Evolutionary conservation across 1,284 basidiomycete genomes (phyloP).

Genomic region (Boletellus deceptivus): DNA sequence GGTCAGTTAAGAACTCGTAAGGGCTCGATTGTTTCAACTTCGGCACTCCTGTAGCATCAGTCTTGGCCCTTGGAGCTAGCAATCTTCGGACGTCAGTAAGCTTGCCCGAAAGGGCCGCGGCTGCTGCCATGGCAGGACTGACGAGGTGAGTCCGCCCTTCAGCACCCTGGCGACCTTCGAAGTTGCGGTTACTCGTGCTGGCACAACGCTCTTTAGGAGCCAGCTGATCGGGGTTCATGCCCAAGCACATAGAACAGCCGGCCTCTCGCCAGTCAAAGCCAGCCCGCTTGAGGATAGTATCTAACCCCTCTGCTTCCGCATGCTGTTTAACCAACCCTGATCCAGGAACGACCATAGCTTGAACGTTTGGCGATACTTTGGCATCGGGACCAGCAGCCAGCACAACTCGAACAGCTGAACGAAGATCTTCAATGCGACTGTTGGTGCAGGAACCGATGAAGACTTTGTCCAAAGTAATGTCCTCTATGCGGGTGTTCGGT

Average conservation of each 20-base stretch:
- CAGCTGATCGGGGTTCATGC: constrained; percentile 97
- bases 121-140: constrained; percentile 95
- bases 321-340: constrained; percentile 95
- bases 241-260: constrained; percentile 97
- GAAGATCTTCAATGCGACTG: constrained; percentile 93
- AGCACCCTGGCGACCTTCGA: constrained; percentile 77
- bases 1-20: constrained; percentile 76
- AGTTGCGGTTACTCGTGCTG: constrained; percentile 96
- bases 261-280: constrained; percentile 98
- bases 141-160: constrained; percentile 92
- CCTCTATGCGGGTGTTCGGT: constrained; percentile 81
- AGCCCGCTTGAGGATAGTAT: constrained; percentile 88
- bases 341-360: constrained; percentile 95
- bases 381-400: constrained; percentile 72
- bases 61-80: constrained; percentile 51
- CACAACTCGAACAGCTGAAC: constrained; percentile 74
- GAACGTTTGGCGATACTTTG: constrained; percentile 77
- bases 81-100: constrained; percentile 89
- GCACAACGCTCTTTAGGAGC: constrained; percentile 90
- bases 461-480: constrained; percentile 87
- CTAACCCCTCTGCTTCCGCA: constrained; percentile 91
- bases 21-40: constrained; percentile 69
- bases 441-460: constrained; percentile 98
- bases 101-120: constrained; percentile 87
- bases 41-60: constrained; percentile 43